Percentiles rank a stretch among this genome's conserved stretches.
These are phyloP conservation scores for Carex sylvatica DNA, from an alignment of 202 grass and related monocot species.

Conservation along the genomic window DNA sequence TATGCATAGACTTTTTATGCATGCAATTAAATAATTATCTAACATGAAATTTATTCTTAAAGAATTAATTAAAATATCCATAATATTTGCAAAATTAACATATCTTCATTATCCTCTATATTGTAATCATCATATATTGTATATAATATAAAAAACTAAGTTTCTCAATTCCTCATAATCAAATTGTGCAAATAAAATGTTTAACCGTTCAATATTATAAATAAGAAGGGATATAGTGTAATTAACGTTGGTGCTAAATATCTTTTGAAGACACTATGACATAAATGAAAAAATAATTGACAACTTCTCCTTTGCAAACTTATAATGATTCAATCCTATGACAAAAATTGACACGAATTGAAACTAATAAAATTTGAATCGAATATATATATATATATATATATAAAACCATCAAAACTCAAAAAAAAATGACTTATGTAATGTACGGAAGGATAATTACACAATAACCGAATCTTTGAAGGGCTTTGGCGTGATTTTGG, in stretches of 20 bases:
- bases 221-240: not conserved
- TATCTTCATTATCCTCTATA: not conserved
- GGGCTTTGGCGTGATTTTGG: not conserved
- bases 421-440: no score
- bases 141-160: not conserved
- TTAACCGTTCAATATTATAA: not conserved
- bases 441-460: not conserved
- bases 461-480: not conserved
- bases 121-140: no score
- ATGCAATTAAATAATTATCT: no score
- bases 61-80: no score
- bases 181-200: not conserved
- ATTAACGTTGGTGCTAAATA: not conserved
- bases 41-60: no score
- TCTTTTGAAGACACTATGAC: not conserved
- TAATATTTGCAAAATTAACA: not conserved
- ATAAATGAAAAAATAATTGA: not conserved
- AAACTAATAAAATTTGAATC: not conserved
- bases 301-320: not conserved
- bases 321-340: not conserved
- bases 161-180: not conserved
- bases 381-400: no score
- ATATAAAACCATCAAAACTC: no score
- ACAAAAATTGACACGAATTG: not conserved
- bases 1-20: no score